Evolutionary conservation across 257 asterid genomes (phyloP), one percentile per base, ranked within the genome.

Genomic region (Plantago major): DNA sequence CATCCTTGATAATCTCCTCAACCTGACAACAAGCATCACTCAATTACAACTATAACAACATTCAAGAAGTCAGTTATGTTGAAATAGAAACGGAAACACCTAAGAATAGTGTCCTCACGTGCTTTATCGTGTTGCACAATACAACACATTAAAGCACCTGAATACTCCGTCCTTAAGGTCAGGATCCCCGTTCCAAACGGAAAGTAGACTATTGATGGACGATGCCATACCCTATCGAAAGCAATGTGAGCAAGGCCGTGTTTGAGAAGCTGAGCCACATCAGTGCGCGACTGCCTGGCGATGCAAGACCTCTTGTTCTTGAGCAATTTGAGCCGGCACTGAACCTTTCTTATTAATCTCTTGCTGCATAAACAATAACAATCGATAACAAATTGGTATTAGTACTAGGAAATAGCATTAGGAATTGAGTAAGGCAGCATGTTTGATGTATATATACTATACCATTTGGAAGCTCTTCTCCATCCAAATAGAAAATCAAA

Each of bases 401-500:
- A 11, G 11, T 10, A 16, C 3, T 58, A 49, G 18, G 10, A 42
- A 17, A 47, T 51, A 30, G 26, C 9, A 10, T 16, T 51, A 37
- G 11, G 3, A 15, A 22, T 19, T 42, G 50, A 5, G 40, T 18
- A 14, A 37, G 50, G 17, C 4, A 45, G 26, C 40, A 0, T 0
- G 2, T 14, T 17, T 8, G n/a, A 10, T 30, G 26, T 22, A 22
- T 22, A 22, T 22, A 22, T 22, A 22, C 26, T 2, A 1, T 13
- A 89, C 97, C 96, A 90, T 80, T 87, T 90, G 5, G 95, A 80
- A 66, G 95, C 96, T 75, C 85, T 87, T 78, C 89, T 79, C 96
- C 97, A 90, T 10, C 97, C 90, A 59, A 87, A 84, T 3, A 90
- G 68, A 65, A 79, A 13, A 55, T 73, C 83, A 67, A 90, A 74